phyloP scores from a whole-genome alignment of 495 filamentous ascomycete species.

The Podospora pseudopauciseta region DNA sequence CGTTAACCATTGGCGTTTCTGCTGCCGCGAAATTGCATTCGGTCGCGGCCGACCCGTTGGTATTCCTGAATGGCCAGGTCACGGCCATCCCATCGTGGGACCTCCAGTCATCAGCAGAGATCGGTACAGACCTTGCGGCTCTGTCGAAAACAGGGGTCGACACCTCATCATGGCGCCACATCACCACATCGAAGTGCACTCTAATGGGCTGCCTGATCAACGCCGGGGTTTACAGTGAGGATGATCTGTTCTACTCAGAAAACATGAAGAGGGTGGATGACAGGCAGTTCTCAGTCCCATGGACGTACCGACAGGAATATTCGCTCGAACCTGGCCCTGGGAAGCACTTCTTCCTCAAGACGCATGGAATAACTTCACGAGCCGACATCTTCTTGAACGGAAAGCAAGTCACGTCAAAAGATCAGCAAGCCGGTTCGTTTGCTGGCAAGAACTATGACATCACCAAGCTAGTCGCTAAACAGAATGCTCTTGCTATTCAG shows the following conservation, averaged over 20 bases:
- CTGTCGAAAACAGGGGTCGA: constrained; percentile 49
- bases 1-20: background rate
- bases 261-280: constrained; percentile 46
- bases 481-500: constrained; percentile 52
- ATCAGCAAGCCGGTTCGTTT: constrained; percentile 55
- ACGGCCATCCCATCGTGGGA: constrained; percentile 54
- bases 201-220: constrained; percentile 57
- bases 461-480: constrained; percentile 36
- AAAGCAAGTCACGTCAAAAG: constrained; percentile 44
- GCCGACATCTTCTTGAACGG: constrained; percentile 63
- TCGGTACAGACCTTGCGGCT: constrained; percentile 32
- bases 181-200: constrained; percentile 47
- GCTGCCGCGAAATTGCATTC: background rate
- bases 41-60: constrained; percentile 8
- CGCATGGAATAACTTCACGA: constrained; percentile 57
- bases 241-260: constrained; percentile 55
- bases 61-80: constrained; percentile 32
- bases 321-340: constrained; percentile 34
- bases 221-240: constrained; percentile 52
- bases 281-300: constrained; percentile 51
- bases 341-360: constrained; percentile 51
- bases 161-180: constrained; percentile 52
- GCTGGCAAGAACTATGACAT: constrained; percentile 54
- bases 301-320: constrained; percentile 61
- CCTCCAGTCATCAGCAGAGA: constrained; percentile 47